Evolutionary conservation across 2,329 filamentous ascomycete genomes (phyloP), one percentile per base, ranked within the genome.

Genomic region (Stemphylium beticola): DNA sequence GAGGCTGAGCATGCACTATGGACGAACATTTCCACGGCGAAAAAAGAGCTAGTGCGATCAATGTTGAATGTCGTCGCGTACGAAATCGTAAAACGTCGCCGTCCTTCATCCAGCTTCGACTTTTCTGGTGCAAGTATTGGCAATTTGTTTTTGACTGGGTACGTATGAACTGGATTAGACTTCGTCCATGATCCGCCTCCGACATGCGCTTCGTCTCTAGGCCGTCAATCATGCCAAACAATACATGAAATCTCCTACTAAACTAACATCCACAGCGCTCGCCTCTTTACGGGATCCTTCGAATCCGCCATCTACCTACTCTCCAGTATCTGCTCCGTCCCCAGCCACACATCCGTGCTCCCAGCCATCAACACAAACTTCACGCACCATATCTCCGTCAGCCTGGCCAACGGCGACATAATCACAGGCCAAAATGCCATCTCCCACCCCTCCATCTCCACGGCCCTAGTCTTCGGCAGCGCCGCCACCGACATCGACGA

Each of bases 311-410:
- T 98, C 58, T 96, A 96, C 71, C 84, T 98, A 2, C 83, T 98
- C 4, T 90, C 89, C 45, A 90, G 88, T 64, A 91, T 97, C 60
- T 96, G 93, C 69, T 86, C 86, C n/a, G 89, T 98, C 0, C 89
- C 92, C 0, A 83, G 85, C 10, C 82, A 87, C 46, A 86, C 95
- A 5, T 83, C 87, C 0, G 92, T 97, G 0, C 85, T 98, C 14
- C 95, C 93, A 0, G 92, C 91, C 4, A 91, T 98, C 65, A 96
- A 96, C 79, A 92, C 90, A 59, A 98, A 96, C 74, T 97, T 97
- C 78, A 91, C 91, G 0, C 91, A 96, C 68, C 93, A 98, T 75
- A 98, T 98, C 63, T 92, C 90, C 5, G 93, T 92, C 2, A 89
- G 90, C 0, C 82, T 98, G 0, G 79, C 81, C 15, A 85, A 96